Evolutionary conservation across 352 stramenopile genomes (phyloP), one percentile per base, ranked within the genome.

Genomic region (Globisporangium recalcitrans): DNA sequence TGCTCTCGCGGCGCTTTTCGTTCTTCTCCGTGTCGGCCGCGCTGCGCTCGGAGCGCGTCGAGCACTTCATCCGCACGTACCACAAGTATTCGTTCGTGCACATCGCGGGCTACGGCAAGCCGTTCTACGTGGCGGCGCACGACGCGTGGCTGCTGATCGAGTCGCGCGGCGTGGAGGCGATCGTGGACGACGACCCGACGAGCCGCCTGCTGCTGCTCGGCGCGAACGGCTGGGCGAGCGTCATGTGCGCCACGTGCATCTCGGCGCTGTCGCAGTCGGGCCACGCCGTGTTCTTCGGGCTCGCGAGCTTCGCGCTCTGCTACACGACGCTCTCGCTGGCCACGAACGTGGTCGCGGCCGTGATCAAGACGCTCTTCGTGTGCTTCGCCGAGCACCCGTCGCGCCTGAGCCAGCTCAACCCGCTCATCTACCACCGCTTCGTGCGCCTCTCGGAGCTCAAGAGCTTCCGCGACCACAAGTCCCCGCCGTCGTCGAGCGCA

Each of bases 81-180:
- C 86, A 95, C 72, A 93, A 93, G 73, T 95, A 88, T 63, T 83
- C 80, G 46, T 90, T 95, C 55, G 80, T 85, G 48, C 83, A 92
- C 72, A 83, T 95, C 40, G 86, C 86, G 1, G 84, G 71, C 32
- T 93, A 93, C 66, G 81, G 82, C 56, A 91, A 91, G 40, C 75
- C 86, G 13, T 95, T 91, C 57, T 86, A 88, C 61, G 78, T 86
- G 21, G 85, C 86, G 11, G 86, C 86, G 16, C 73, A 87, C 3
- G 84, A 95, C 49, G 72, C 83, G 19, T 95, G 86, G 86, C 66
- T 73, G 22, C 63, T 95, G 42, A 88, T 95, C 38, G 79, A 92
- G 65, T 71, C 75, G n/a, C 74, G 85, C 42, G 86, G 86, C 62
- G 79, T 95, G 1, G 86, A 95, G 62, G 83, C 84, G 22, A 93